A percentile compares a stretch with the other conserved stretches of the same genome.
These are phyloP conservation scores for Fusarium albosuccineum DNA, from an alignment of 2,329 filamentous ascomycete species.

Conservation along the genomic window DNA sequence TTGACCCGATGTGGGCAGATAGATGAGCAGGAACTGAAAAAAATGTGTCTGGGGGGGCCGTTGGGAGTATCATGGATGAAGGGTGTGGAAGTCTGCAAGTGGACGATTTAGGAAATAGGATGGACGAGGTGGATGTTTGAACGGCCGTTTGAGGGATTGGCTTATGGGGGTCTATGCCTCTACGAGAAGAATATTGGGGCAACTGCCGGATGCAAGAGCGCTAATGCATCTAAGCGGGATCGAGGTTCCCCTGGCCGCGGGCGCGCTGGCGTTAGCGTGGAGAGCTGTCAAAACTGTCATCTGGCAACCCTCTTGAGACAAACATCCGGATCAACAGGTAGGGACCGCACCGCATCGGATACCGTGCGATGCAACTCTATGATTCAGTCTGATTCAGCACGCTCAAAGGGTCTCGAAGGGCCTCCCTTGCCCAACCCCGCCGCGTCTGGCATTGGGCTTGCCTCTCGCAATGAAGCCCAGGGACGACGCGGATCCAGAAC, in stretches of 20 bases:
- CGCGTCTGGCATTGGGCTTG: not conserved
- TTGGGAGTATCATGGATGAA: conserved; percentile 25
- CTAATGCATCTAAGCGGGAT: conserved; percentile 39
- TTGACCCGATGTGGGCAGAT: conserved; percentile 34
- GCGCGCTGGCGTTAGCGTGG: conserved; percentile 31
- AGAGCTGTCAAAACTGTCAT: conserved; percentile 24
- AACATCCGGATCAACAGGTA: conserved; percentile 13
- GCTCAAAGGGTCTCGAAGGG: not conserved
- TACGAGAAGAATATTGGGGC: conserved; percentile 12
- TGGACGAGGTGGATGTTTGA: not conserved
- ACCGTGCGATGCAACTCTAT: conserved; percentile 28
- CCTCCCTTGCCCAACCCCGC: not conserved
- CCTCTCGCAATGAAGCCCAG: conserved; percentile 5
- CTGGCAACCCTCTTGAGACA: not conserved
- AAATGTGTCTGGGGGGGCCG: conserved; percentile 9
- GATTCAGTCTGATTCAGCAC: not conserved
- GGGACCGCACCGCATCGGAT: not conserved
- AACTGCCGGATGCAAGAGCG: not conserved
- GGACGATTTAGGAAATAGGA: conserved; percentile 45
- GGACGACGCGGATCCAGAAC: not conserved
- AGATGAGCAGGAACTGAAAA: conserved; percentile 23
- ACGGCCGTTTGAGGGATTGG: conserved; percentile 37
- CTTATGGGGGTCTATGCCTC: conserved; percentile 29
- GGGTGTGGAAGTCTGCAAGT: conserved; percentile 43
- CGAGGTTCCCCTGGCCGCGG: conserved; percentile 30